These are phyloP conservation scores for Kazachstania africana DNA, from an alignment of 805 yeast species.

Conservation along the genomic window DNA sequence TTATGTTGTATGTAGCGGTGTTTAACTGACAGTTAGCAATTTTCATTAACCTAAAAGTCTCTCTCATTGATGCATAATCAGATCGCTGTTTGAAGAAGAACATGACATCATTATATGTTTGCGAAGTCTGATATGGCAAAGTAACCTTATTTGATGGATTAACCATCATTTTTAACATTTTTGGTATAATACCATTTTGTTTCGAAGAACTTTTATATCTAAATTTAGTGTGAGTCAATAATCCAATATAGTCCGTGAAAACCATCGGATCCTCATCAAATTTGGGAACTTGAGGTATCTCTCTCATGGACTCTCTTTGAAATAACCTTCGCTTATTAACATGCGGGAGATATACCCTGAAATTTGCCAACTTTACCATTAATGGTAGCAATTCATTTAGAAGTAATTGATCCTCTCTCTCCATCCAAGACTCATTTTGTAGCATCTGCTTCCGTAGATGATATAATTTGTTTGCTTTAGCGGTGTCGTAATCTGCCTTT, in stretches of 20 bases:
- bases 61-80: conserved; percentile 32
- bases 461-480: conserved; percentile 4
- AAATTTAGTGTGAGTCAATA: conserved; percentile 29
- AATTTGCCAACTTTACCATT: conserved; percentile 12
- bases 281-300: conserved; percentile 28
- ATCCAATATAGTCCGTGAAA: conserved; percentile 14
- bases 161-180: conserved; percentile 29
- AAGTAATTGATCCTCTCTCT: conserved; percentile 4
- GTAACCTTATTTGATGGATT: conserved; percentile 29
- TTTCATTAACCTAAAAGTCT: conserved; percentile 31
- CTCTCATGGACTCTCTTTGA: conserved; percentile 16
- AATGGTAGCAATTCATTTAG: conserved; percentile 15
- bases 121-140: conserved; percentile 19
- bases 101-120: conserved; percentile 29
- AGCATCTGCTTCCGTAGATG: conserved; percentile 1
- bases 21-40: conserved; percentile 25
- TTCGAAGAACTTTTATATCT: conserved; percentile 28
- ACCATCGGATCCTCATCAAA: conserved; percentile 7
- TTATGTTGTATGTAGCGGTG: conserved; percentile 29
- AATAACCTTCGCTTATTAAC: not conserved
- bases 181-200: conserved; percentile 29
- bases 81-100: conserved; percentile 28
- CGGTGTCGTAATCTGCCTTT: conserved; percentile 11
- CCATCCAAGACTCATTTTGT: not conserved
- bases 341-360: conserved; percentile 5